Evolutionary conservation across 2,329 filamentous ascomycete species (phyloP).

Genomic region (Camillea tinctor): DNA sequence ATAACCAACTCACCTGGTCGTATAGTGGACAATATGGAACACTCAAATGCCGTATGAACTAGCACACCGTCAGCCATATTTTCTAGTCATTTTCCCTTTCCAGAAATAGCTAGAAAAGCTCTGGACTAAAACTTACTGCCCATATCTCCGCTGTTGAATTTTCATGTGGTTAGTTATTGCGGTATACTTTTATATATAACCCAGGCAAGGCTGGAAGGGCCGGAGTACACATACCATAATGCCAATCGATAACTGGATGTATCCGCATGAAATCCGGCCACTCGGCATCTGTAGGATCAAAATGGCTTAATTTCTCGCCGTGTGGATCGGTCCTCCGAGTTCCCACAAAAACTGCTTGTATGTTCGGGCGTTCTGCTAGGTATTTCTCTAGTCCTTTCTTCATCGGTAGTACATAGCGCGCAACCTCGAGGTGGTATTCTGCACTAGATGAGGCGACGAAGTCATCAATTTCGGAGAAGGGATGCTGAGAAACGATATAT

Average conservation of each 20-base stretch:
- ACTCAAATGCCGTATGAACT: constrained; percentile 77
- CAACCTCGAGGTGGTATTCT: constrained; percentile 71
- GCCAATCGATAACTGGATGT: constrained; percentile 97
- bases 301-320: constrained; percentile 73
- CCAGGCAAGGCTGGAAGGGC: neutral
- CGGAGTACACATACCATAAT: constrained; percentile 59
- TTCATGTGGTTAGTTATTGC: neutral
- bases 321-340: constrained; percentile 92
- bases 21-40: constrained; percentile 87
- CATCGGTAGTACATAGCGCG: constrained; percentile 72
- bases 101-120: neutral
- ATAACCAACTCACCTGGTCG: constrained; percentile 44
- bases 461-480: constrained; percentile 80
- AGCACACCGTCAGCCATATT: constrained; percentile 8
- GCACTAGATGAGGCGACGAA: constrained; percentile 70
- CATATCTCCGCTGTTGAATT: constrained; percentile 16
- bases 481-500: constrained; percentile 82
- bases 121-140: constrained; percentile 13
- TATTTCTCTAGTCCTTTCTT: constrained; percentile 78
- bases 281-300: constrained; percentile 81
- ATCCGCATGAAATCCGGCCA: constrained; percentile 94
- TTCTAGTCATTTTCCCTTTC: neutral
- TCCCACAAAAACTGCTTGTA: constrained; percentile 82
- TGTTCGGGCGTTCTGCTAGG: constrained; percentile 58
- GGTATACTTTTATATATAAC: neutral